phyloP scores from a whole-genome alignment of 2,329 filamentous ascomycete genomes.

The Alternaria sp. region DNA sequence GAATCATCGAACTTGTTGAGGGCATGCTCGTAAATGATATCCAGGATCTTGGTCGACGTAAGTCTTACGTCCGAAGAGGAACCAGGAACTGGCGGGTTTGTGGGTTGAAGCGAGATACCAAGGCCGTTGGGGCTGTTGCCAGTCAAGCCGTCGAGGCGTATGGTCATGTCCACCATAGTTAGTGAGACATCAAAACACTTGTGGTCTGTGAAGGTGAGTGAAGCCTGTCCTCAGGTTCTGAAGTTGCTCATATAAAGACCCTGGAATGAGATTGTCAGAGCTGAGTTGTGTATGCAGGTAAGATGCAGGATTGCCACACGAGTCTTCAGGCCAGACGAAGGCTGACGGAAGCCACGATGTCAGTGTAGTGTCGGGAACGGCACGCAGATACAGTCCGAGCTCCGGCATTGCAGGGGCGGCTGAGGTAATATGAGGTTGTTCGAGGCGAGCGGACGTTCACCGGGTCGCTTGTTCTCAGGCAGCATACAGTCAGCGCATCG shows the following conservation, averaged over 20 bases:
- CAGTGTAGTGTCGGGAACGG: not conserved
- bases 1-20: constrained; percentile 35
- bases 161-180: not conserved
- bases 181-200: not conserved
- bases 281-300: not conserved
- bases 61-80: not conserved
- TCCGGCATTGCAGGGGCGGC: not conserved
- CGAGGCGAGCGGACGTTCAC: not conserved
- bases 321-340: not conserved
- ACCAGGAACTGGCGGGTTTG: not conserved
- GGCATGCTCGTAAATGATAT: constrained; percentile 32
- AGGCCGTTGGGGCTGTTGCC: not conserved
- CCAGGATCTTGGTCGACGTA: constrained; percentile 14
- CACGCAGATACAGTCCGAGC: not conserved
- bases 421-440: constrained; percentile 1
- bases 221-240: not conserved
- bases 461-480: not conserved
- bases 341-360: not conserved
- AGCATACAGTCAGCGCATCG: not conserved
- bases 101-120: not conserved
- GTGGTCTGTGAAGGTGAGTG: not conserved
- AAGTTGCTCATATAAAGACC: not conserved
- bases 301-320: not conserved
- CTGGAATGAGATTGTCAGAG: not conserved
- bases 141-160: not conserved